Evolutionary conservation across 768 basidiomycete species (phyloP).

Genomic region (Lactarius evosmus): DNA sequence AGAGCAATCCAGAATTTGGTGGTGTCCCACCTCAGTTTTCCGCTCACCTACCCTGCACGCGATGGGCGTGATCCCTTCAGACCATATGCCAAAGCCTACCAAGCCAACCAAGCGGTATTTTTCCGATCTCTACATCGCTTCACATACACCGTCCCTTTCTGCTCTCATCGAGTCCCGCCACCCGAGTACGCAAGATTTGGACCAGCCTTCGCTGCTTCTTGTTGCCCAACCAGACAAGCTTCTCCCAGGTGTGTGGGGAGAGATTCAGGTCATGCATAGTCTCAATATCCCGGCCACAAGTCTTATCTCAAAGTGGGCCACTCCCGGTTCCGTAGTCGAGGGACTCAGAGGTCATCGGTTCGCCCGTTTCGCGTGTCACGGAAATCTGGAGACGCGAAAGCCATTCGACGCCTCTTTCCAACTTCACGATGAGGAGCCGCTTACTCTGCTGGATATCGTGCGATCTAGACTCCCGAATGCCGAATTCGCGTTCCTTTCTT

Average conservation of each 20-base stretch:
- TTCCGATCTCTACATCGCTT: background rate
- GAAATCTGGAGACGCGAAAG: background rate
- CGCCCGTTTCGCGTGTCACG: background rate
- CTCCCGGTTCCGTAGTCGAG: background rate
- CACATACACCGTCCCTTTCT: background rate
- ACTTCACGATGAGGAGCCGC: background rate
- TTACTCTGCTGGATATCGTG: background rate
- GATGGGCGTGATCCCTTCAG: no score
- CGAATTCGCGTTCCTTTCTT: slow-evolving; percentile 14
- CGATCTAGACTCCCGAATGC: slow-evolving; percentile 7
- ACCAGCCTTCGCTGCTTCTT: slow-evolving; percentile 1
- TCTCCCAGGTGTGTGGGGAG: background rate
- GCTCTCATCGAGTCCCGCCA: slow-evolving; percentile 8
- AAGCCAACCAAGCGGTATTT: background rate
- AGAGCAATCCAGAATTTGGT: no score
- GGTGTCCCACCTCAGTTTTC: no score
- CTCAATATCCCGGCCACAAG: background rate
- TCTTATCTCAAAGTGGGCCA: background rate
- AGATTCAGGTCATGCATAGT: no score
- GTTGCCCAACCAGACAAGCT: background rate
- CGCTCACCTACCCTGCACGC: background rate
- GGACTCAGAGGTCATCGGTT: background rate
- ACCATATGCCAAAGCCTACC: slow-evolving; percentile 1
- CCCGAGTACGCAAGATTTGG: background rate
- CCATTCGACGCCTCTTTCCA: background rate